Conservation (phyloP, 371 early-diverging fungal species). For the Mucor irregularis region DNA sequence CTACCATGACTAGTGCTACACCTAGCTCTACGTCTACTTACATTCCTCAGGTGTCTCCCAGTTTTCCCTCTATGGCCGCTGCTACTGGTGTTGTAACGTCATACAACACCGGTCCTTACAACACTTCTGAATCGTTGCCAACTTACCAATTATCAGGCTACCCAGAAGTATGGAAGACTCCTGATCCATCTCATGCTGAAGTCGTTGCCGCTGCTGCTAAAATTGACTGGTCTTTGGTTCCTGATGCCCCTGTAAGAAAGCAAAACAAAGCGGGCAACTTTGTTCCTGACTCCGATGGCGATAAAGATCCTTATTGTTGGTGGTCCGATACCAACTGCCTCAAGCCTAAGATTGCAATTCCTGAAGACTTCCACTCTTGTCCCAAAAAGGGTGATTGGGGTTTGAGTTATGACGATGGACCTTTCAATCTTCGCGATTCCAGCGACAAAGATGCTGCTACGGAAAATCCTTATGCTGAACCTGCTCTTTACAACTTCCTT, state of each 20-base stretch:
- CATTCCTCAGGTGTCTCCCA: slow-evolving; percentile 10
- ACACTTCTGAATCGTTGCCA: no score
- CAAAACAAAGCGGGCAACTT: slow-evolving; percentile 2
- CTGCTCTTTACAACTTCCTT: slow-evolving; percentile 44
- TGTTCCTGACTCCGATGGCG: background rate
- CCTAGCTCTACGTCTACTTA: background rate
- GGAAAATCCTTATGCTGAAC: slow-evolving; percentile 35
- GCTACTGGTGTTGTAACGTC: slow-evolving; percentile 8
- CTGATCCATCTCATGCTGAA: slow-evolving; percentile 32
- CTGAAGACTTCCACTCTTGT: slow-evolving; percentile 40
- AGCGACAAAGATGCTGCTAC: slow-evolving; percentile 6
- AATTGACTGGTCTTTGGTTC: slow-evolving; percentile 44
- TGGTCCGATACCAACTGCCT: slow-evolving; percentile 41
- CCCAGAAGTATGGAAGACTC: slow-evolving; percentile 37
- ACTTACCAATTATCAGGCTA: no score
- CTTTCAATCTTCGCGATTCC: slow-evolving; percentile 23
- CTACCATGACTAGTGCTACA: background rate
- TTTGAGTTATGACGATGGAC: slow-evolving; percentile 46
- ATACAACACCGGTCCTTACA: slow-evolving; percentile 19
- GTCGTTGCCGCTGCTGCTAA: slow-evolving; percentile 34
- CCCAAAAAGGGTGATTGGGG: slow-evolving; percentile 42
- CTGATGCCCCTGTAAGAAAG: slow-evolving; percentile 26
- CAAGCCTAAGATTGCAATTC: slow-evolving; percentile 34
- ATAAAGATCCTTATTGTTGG: slow-evolving; percentile 36
- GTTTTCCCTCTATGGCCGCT: background rate